Percentiles rank a stretch among this genome's conserved stretches.
Conservation (phyloP, 2,329 filamentous ascomycete genomes). For the Zasmidium citrigriseum region DNA sequence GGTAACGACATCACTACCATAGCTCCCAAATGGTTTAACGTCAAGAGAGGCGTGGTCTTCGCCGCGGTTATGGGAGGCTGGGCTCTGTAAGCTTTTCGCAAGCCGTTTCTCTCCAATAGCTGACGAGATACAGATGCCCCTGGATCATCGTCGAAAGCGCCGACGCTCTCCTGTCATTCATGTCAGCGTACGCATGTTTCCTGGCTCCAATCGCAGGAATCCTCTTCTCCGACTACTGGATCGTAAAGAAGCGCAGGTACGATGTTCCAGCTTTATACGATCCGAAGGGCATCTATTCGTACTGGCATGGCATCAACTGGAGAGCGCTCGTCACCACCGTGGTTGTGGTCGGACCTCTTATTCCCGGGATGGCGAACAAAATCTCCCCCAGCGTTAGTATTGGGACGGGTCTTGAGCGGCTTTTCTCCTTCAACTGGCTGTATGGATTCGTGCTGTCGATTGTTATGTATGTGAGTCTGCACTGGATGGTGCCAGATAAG, state of each 20-base stretch:
- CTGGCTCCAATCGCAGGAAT: conserved; percentile 64
- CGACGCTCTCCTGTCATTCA: conserved; percentile 50
- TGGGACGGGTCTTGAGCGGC: conserved; percentile 11
- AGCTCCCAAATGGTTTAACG: conserved; percentile 54
- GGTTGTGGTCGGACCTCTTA: conserved; percentile 55
- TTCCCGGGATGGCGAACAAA: conserved; percentile 49
- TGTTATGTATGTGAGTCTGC: conserved; percentile 56
- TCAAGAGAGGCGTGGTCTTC: conserved; percentile 42
- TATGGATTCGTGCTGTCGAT: conserved; percentile 60
- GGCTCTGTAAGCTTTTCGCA: conserved; percentile 51
- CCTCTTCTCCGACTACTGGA: conserved; percentile 61
- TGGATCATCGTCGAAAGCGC: conserved; percentile 66
- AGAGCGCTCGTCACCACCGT: conserved; percentile 58
- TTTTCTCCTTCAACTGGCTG: conserved; percentile 62
- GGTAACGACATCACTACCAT: conserved; percentile 56
- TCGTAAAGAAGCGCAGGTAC: conserved; percentile 51
- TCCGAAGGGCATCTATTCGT: conserved; percentile 51
- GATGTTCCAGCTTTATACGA: conserved; percentile 54
- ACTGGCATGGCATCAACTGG: conserved; percentile 58
- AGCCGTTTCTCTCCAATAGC: too few relatives aligned
- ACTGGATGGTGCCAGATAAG: conserved; percentile 17
- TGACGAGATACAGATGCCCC: conserved; percentile 44
- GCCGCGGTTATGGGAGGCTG: conserved; percentile 49
- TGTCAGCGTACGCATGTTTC: conserved; percentile 61
- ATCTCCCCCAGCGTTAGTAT: conserved; percentile 5